These are phyloP conservation scores for Ligustrum vulgare DNA, from an alignment of 257 asterid species.

Conservation along the genomic window DNA sequence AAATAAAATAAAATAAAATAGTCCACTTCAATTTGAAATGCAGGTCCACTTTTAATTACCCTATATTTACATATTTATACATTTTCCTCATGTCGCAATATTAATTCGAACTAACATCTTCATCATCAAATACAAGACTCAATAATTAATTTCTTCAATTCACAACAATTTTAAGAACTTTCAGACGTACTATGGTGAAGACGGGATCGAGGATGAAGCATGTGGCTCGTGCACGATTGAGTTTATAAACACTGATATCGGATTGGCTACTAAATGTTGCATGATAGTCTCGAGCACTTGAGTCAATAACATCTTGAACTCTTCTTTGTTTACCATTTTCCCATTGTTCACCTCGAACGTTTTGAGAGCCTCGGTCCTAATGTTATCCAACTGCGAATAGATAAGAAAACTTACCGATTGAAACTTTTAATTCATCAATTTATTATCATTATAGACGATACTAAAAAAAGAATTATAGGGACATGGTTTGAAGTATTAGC, in stretches of 20 bases:
- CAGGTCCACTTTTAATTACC: no score
- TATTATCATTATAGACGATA: not conserved
- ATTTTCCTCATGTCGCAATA: not conserved
- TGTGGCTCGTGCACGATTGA: slow-evolving; percentile 81
- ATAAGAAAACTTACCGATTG: not conserved
- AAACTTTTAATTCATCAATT: not conserved
- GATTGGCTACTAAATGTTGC: slow-evolving; percentile 76
- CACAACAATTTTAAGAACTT: not conserved
- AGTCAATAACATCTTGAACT: slow-evolving; percentile 72
- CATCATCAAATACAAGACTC: not conserved
- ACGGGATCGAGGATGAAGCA: slow-evolving; percentile 61
- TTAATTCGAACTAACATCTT: not conserved
- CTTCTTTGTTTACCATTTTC: slow-evolving; percentile 71
- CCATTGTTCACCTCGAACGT: slow-evolving; percentile 61
- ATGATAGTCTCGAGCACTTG: slow-evolving; percentile 72
- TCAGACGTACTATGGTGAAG: not conserved
- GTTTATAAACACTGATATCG: slow-evolving; percentile 68
- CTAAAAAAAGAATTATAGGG: not conserved
- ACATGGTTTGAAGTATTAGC: not conserved
- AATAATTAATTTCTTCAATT: not conserved
- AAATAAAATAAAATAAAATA: no score
- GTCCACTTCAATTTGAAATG: no score
- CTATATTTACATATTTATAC: not conserved
- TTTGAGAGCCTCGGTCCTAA: slow-evolving; percentile 56
- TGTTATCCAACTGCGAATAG: slow-evolving; percentile 62